Percentiles rank a stretch among this genome's conserved stretches.
These are phyloP conservation scores for Dissophora globulifera DNA, from an alignment of 192 early-diverging fungal species.

Conservation along the genomic window DNA sequence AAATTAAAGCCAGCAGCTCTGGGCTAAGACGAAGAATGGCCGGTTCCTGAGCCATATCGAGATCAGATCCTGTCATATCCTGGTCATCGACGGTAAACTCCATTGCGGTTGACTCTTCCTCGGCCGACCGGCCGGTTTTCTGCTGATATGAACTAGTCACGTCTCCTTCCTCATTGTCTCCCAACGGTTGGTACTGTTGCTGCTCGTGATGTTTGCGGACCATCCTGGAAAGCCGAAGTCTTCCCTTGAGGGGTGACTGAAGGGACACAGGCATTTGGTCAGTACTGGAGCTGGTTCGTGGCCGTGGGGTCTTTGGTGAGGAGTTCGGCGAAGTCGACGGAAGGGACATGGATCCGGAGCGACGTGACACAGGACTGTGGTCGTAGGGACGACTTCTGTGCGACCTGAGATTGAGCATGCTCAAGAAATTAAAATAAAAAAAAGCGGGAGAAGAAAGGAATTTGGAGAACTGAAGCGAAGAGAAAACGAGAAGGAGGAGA, in stretches of 20 bases:
- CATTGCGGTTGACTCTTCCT: too few species aligned
- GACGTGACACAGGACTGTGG: slow-evolving; percentile 39
- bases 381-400: slow-evolving; percentile 43
- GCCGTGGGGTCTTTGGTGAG: neutral
- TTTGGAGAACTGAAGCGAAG: too few species aligned
- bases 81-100: too few species aligned
- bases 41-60: slow-evolving; percentile 17
- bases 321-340: neutral
- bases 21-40: slow-evolving; percentile 45
- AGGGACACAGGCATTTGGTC: neutral
- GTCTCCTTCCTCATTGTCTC: too few species aligned
- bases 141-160: neutral
- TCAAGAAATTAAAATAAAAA: neutral
- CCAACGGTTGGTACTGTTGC: slow-evolving; percentile 6
- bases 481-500: neutral
- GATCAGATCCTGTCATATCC: slow-evolving; percentile 8
- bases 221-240: slow-evolving; percentile 6
- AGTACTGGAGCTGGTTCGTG: neutral
- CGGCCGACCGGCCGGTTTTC: neutral
- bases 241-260: slow-evolving; percentile 5
- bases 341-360: slow-evolving; percentile 35
- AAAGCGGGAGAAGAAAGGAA: neutral
- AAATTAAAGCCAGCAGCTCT: slow-evolving; percentile 41
- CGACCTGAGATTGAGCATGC: slow-evolving; percentile 48
- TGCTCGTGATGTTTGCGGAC: neutral